Evolutionary conservation across 805 yeast species (phyloP), one percentile per base, ranked within the genome.

Genomic region (Lipomyces lipofer): DNA sequence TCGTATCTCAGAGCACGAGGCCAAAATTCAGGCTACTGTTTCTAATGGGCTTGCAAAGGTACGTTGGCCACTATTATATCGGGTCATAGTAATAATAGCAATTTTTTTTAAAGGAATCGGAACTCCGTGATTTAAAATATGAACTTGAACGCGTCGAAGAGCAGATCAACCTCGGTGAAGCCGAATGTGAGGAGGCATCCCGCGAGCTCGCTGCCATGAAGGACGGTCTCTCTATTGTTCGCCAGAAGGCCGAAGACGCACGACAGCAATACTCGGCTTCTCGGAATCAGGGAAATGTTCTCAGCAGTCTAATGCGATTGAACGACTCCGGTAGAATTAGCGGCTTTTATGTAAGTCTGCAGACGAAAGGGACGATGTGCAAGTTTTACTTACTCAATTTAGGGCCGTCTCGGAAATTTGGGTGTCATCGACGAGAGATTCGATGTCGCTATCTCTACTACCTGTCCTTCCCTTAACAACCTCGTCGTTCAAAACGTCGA

Each of bases 361-460:
- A n/a, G n/a, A n/a, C n/a, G n/a, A n/a, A n/a, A n/a, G n/a, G n/a
- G n/a, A n/a, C n/a, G n/a, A n/a, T 30, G 13, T 30, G n/a, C 12
- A 30, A 12, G 13, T 30, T 12, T 30, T 30, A 98, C 0, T n/a
- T n/a, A n/a, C n/a, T n/a, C n/a, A n/a, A n/a, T n/a, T n/a, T n/a
- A n/a, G n/a, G n/a, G n/a, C n/a, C 76, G 97, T 58, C 73, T 94
- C 13, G 99, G 99, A 15, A 95, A 89, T 63, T 73, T 94, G 43
- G 99, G 97, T n/a, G 78, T 79, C 1, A 94, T 94, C 59, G 96
- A 89, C 67, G 88, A 86, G 60, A 79, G 81, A 64, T 94, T 86
- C 68, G 98, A 95, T 70, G 80, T 90, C 49, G 99, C 99, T 0
- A 82, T 94, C 7, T 90, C 98, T 0, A 94, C 98, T 0, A 98